A percentile compares a stretch with the other conserved stretches of the same genome.
These are phyloP conservation scores for Termitomyces sp. DNA, from an alignment of 768 basidiomycete species.

Conservation along the genomic window DNA sequence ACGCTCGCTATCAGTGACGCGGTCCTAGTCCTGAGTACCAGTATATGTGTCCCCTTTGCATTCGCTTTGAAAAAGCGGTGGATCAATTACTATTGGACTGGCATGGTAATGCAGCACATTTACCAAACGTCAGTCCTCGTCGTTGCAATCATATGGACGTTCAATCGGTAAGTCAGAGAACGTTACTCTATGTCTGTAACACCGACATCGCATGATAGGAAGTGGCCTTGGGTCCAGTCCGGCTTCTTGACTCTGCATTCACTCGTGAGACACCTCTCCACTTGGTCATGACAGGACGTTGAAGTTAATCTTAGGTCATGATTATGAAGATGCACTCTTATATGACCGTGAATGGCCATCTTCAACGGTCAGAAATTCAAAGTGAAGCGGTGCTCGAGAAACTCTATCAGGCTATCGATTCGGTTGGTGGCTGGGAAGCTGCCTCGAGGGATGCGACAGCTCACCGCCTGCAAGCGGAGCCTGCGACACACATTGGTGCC, in stretches of 20 bases:
- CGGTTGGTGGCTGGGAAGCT: slow-evolving; percentile 63
- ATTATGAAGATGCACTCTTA: slow-evolving; percentile 98
- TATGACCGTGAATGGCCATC: slow-evolving; percentile 80
- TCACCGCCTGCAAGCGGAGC: slow-evolving; percentile 37
- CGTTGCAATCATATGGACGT: slow-evolving; percentile 83
- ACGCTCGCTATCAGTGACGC: slow-evolving; percentile 82
- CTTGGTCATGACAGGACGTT: background rate
- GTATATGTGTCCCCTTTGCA: slow-evolving; percentile 79
- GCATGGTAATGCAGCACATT: slow-evolving; percentile 73
- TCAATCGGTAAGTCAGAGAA: slow-evolving; percentile 53
- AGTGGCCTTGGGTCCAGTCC: slow-evolving; percentile 98
- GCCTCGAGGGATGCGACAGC: slow-evolving; percentile 48
- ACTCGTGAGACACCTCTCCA: slow-evolving; percentile 41
- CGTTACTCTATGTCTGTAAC: background rate
- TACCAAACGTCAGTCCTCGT: slow-evolving; percentile 73
- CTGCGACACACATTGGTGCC: slow-evolving; percentile 11
- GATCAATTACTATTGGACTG: slow-evolving; percentile 77
- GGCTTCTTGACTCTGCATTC: slow-evolving; percentile 87
- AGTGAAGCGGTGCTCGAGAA: slow-evolving; percentile 36
- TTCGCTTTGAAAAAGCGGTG: slow-evolving; percentile 71
- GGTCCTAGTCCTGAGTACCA: slow-evolving; percentile 72
- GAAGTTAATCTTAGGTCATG: slow-evolving; percentile 48
- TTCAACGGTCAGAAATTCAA: slow-evolving; percentile 50
- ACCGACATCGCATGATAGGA: slow-evolving; percentile 33
- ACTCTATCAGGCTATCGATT: slow-evolving; percentile 42